Conservation (phyloP, 129 eudicot species). For the Solidago caesia region DNA sequence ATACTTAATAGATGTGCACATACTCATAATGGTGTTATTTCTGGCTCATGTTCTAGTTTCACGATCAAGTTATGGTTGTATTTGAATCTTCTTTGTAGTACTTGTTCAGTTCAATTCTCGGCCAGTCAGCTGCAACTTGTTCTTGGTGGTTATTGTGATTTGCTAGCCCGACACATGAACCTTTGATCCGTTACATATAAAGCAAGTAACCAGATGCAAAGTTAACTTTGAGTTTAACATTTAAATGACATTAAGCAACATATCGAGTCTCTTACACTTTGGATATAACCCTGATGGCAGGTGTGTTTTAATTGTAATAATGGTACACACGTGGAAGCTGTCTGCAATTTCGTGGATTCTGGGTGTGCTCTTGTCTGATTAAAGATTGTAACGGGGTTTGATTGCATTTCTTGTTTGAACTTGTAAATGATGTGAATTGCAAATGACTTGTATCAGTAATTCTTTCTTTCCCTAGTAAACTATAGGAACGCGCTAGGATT, state of each 20-base stretch:
- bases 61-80: neutral
- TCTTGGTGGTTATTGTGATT: constrained; percentile 17
- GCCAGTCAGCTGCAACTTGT: neutral
- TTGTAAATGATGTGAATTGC: constrained; percentile 26
- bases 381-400: neutral
- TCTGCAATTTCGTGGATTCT: constrained; percentile 10
- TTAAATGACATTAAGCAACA: neutral
- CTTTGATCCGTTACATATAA: constrained; percentile 1
- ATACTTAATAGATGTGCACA: constrained; percentile 19
- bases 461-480: constrained; percentile 2
- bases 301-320: constrained; percentile 12
- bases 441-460: constrained; percentile 15
- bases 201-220: neutral
- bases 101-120: neutral
- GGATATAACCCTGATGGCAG: constrained; percentile 19
- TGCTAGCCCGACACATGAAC: constrained; percentile 4
- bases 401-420: constrained; percentile 6
- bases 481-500: constrained; percentile 4
- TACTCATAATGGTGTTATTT: constrained; percentile 8
- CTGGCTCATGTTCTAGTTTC: neutral
- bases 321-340: constrained; percentile 16
- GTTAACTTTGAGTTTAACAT: neutral
- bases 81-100: neutral
- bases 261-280: neutral
- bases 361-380: constrained; percentile 5